Evolutionary conservation across 148 eudicot species (phyloP).

Genomic region (Hydrangea macrophylla): DNA sequence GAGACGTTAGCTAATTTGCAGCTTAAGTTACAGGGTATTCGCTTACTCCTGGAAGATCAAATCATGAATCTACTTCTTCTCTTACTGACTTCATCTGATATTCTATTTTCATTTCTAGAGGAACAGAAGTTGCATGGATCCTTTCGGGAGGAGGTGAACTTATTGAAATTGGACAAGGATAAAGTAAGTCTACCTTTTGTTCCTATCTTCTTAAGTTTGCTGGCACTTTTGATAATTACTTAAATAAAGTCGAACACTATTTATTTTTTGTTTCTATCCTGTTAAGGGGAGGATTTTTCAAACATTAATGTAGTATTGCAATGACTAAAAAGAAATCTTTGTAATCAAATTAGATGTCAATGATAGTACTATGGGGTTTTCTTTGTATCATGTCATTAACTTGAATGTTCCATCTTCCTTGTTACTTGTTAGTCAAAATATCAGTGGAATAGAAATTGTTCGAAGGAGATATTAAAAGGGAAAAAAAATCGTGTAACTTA

Average conservation of each 20-base stretch:
- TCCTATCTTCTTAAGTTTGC: not conserved
- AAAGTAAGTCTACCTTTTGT: slow-evolving; percentile 48
- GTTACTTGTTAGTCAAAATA: slow-evolving; percentile 1
- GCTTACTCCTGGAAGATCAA: not conserved
- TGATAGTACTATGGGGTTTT: not conserved
- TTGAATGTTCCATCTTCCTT: too few relatives aligned
- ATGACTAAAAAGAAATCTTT: not conserved
- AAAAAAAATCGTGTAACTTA: not conserved
- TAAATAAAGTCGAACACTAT: not conserved
- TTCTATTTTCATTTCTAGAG: slow-evolving; percentile 40
- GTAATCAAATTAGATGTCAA: not conserved
- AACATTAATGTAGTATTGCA: not conserved
- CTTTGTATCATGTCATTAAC: not conserved
- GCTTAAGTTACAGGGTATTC: slow-evolving; percentile 62
- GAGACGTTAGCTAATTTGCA: slow-evolving; percentile 44
- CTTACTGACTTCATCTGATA: slow-evolving; percentile 18
- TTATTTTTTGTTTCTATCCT: not conserved
- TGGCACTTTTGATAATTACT: not conserved
- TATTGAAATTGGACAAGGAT: slow-evolving; percentile 45
- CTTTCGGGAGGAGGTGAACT: slow-evolving; percentile 57
- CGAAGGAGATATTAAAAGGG: too few relatives aligned
- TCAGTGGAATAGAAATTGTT: too few relatives aligned
- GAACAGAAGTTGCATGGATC: slow-evolving; percentile 58
- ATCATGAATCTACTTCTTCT: not conserved
- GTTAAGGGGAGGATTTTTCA: not conserved